These are phyloP conservation scores for Cryptosporidium ryanae DNA, from an alignment of 169 alveolate genomes.

Conservation along the genomic window DNA sequence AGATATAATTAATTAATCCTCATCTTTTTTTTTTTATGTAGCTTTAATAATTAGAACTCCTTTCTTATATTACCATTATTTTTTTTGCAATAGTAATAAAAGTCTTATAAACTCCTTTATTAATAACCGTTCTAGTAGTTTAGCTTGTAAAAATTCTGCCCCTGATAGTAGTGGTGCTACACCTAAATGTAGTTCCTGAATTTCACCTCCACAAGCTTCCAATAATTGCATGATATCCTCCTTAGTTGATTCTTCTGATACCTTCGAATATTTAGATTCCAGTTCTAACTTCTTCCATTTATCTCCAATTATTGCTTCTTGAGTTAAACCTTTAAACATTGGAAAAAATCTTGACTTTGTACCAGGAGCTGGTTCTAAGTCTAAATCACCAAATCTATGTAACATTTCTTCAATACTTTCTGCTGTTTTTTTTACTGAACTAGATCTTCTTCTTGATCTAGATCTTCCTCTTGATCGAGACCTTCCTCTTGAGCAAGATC, in stretches of 20 bases:
- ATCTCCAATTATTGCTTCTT: too few species aligned
- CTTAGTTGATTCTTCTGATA: not conserved
- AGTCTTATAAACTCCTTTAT: not conserved
- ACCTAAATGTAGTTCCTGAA: not conserved
- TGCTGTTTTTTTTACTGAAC: not conserved
- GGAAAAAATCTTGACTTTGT: not conserved
- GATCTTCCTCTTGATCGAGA: slow-evolving; percentile 22
- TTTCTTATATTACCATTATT: too few species aligned
- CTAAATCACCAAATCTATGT: not conserved
- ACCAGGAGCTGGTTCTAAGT: not conserved
- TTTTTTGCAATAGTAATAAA: too few species aligned
- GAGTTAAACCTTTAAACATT: not conserved
- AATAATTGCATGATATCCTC: not conserved
- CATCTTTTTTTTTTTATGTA: too few species aligned
- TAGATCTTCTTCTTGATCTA: slow-evolving; percentile 13
- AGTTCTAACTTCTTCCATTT: not conserved
- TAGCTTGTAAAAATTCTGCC: not conserved
- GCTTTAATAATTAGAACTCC: too few species aligned
- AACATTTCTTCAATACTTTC: not conserved
- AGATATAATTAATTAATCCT: too few species aligned
- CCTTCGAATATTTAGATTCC: too few species aligned
- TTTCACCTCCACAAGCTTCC: not conserved
- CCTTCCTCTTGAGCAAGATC: not conserved
- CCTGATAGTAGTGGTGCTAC: slow-evolving; percentile 5
- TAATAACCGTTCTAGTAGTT: not conserved